Conservation (phyloP, 75 land plant species). For the Cryptomeria japonica region DNA sequence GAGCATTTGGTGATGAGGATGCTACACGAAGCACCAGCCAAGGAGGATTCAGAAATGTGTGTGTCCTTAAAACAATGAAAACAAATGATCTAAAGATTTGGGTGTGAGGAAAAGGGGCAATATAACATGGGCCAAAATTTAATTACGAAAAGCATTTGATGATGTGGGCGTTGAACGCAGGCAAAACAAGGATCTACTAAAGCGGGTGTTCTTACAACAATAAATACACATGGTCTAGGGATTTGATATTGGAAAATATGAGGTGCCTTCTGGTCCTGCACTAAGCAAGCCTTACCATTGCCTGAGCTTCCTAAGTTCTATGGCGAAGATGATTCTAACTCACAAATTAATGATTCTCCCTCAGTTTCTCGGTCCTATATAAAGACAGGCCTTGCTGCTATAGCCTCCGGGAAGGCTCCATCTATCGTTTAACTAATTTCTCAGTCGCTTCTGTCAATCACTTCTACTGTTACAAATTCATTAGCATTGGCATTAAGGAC, state of each 20-base stretch:
- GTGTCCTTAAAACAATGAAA: not conserved
- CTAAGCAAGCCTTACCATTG: not conserved
- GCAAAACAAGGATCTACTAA: not conserved
- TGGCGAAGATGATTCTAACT: not conserved
- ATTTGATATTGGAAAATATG: too few species aligned
- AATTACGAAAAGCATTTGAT: not conserved
- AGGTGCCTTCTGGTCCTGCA: not conserved
- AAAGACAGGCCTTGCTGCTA: not conserved
- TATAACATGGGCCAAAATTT: not conserved
- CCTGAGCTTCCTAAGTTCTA: not conserved
- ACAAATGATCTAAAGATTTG: not conserved
- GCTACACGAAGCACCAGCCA: not conserved
- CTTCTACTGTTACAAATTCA: too few species aligned
- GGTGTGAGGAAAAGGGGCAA: not conserved
- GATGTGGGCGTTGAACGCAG: not conserved
- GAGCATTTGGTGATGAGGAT: not conserved
- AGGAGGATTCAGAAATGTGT: not conserved
- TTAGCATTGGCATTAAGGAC: not conserved
- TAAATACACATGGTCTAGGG: not conserved
- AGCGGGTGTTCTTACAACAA: not conserved
- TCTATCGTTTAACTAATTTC: not conserved
- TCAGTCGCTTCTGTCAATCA: not conserved
- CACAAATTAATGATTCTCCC: not conserved
- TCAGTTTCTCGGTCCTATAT: not conserved
- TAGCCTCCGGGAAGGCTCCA: not conserved